phyloP scores from a whole-genome alignment of 495 filamentous ascomycete species.

The Aspergillus haitiensis region DNA sequence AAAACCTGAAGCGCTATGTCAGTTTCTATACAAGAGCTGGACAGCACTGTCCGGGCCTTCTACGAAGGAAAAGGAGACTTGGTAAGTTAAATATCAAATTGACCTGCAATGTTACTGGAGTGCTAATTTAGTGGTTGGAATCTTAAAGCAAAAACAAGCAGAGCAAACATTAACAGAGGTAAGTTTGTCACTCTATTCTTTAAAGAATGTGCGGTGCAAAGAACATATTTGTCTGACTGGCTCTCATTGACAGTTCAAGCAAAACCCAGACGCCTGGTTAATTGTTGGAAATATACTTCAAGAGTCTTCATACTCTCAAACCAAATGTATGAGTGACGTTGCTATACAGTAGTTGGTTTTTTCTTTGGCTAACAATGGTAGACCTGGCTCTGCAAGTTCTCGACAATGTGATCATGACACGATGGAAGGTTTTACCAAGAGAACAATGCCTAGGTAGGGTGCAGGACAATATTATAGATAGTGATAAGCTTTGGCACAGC shows the following conservation, averaged over 20 bases:
- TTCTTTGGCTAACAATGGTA: constrained; percentile 51
- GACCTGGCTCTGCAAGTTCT: constrained; percentile 94
- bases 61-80: constrained; percentile 92
- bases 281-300: constrained; percentile 94
- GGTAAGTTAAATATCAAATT: constrained; percentile 51
- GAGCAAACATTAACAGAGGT: constrained; percentile 94
- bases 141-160: constrained; percentile 86
- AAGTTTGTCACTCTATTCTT: constrained; percentile 29
- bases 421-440: constrained; percentile 95
- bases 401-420: constrained; percentile 97
- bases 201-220: neutral
- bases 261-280: constrained; percentile 96
- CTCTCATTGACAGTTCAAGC: constrained; percentile 73
- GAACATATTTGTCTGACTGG: constrained; percentile 16
- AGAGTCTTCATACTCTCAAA: constrained; percentile 86
- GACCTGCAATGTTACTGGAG: neutral
- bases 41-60: constrained; percentile 92
- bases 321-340: constrained; percentile 72
- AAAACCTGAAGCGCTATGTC: constrained; percentile 53
- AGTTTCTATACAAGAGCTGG: constrained; percentile 84
- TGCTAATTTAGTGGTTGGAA: constrained; percentile 11
- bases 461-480: neutral
- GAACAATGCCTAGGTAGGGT: constrained; percentile 86
- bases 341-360: neutral
- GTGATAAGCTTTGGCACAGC: neutral